Evolutionary conservation across 306 rosid species (phyloP).

Genomic region (Casuarina cunninghamiana): DNA sequence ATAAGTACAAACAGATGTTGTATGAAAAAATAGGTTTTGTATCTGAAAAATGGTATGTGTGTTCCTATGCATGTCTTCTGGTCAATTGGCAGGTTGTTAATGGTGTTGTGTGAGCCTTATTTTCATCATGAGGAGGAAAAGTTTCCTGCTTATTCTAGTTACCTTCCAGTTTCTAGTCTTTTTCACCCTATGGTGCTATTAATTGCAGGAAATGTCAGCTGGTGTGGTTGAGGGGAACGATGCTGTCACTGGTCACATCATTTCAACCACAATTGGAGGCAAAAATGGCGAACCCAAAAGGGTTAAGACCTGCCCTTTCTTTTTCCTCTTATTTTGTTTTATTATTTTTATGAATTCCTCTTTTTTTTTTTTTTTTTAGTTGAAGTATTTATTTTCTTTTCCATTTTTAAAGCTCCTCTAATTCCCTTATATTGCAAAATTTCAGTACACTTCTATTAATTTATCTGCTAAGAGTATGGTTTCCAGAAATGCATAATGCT

Average conservation of each 20-base stretch:
- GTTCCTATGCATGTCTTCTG: not conserved
- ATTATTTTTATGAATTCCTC: no score
- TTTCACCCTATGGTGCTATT: constrained; percentile 16
- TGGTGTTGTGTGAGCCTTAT: constrained; percentile 12
- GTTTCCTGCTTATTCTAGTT: constrained; percentile 14
- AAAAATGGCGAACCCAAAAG: constrained; percentile 91
- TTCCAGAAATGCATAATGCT: not conserved
- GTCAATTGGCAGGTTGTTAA: not conserved
- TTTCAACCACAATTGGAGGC: constrained; percentile 96
- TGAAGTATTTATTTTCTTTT: no score
- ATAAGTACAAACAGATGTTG: not conserved
- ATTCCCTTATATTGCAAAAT: not conserved
- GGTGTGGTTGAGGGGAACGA: constrained; percentile 66
- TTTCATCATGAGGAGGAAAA: constrained; percentile 18
- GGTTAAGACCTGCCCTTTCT: constrained; percentile 44
- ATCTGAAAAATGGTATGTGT: not conserved
- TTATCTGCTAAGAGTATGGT: not conserved
- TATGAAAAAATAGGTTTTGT: not conserved
- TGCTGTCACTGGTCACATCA: constrained; percentile 86
- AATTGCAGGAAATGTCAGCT: constrained; percentile 84
- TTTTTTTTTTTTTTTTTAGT: no score
- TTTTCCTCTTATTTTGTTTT: not conserved
- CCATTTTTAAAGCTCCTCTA: constrained; percentile 1
- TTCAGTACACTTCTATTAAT: not conserved
- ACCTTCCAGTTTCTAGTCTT: not conserved